Evolutionary conservation across 495 filamentous ascomycete genomes (phyloP), one percentile per base, ranked within the genome.

Genomic region (Trichoderma parareesei): DNA sequence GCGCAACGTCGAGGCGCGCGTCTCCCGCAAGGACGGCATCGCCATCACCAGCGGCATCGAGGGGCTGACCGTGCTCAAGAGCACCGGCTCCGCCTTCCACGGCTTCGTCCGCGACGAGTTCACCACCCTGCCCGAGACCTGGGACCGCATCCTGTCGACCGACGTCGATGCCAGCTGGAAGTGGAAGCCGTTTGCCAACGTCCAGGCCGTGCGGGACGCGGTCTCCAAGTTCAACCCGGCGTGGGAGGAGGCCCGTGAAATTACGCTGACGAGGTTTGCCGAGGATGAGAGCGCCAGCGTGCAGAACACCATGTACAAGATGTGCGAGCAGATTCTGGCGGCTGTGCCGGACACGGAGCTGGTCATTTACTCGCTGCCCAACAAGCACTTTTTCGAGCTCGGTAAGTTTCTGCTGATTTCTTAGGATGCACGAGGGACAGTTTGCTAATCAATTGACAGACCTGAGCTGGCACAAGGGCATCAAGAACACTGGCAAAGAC

Each of bases 301-400:
- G 18, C 94, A 98, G 82, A 87, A 88, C 67, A 97, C 93, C 65
- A 97, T 98, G 94, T 98, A 96, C 78, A 93, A 96, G 82, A 98
- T 98, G 94, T 85, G 84, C 65, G 87, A 93, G 74, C 82, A 89
- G 78, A 97, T 98, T 68, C 79, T 98, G 68, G 90, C 81, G 18
- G 84, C 79, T 37, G 91, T 83, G 64, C 85, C 90, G 38, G 78
- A 86, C 74, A 82, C 91, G 10, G 85, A 90, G 49, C 78, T 83
- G 13, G 90, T 92, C 44, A 85, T 88, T 69, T 98, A 97, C 72
- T 83, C 86, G 13, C 79, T 98, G 72, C 94, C 94, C 27, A 98
- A 98, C 78, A 97, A 96, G 79, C 94, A 98, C 75, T 98, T 96
- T 78, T 98, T 97, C 72, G 94, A 97, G 76, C 88, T 97, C 78